Conservation (phyloP, 139 green algal species). For the Microglena sp. region DNA sequence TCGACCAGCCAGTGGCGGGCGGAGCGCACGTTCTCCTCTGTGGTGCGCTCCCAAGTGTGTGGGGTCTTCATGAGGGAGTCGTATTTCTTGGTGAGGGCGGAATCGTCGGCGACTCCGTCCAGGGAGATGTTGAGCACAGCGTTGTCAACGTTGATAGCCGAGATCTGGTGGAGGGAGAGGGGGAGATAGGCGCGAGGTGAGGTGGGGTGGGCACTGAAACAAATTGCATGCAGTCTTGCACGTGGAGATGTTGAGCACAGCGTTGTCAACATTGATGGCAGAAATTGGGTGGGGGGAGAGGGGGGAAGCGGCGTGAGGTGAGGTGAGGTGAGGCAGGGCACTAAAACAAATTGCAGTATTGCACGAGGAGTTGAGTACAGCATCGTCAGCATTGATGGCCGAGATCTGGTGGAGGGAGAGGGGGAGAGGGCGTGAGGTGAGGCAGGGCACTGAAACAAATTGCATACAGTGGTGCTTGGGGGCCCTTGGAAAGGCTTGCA, state of each 20-base stretch:
- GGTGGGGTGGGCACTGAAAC: too few species aligned
- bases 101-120: constrained; percentile 6
- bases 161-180: constrained; percentile 1
- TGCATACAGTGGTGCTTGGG: too few species aligned
- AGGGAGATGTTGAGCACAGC: constrained; percentile 18
- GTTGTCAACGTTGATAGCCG: constrained; percentile 21
- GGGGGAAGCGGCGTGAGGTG: too few species aligned
- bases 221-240: too few species aligned
- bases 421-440: too few species aligned
- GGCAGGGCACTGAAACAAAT: too few species aligned
- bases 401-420: constrained; percentile 3
- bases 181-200: too few species aligned
- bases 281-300: not conserved
- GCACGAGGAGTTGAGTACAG: constrained; percentile 16
- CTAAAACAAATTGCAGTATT: too few species aligned
- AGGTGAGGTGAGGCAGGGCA: too few species aligned
- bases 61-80: constrained; percentile 22
- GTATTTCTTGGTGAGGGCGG: constrained; percentile 4
- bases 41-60: constrained; percentile 24
- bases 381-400: constrained; percentile 20
- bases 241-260: constrained; percentile 20
- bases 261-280: constrained; percentile 21
- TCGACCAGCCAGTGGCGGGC: constrained; percentile 26
- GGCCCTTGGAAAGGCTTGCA: too few species aligned
- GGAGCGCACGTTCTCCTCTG: constrained; percentile 28